Evolutionary conservation across 108 stramenopile species (phyloP), one percentile per base, ranked within the genome.

Genomic region (Skeletonema marinoi): DNA sequence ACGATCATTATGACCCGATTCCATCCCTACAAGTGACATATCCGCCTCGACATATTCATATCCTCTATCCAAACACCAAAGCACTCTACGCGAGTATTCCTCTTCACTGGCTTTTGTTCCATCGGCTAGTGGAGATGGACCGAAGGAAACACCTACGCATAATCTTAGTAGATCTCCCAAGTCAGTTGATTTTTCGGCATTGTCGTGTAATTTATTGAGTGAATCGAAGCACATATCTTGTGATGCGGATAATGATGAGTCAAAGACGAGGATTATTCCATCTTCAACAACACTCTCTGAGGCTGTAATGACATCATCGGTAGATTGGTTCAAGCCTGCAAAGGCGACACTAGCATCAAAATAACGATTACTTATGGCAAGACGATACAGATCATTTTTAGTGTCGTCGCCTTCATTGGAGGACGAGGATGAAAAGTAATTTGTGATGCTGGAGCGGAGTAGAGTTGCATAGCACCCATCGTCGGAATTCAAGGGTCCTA

Each of bases 61-160:
- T 70, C 94, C 94, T 56, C 82, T 83, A 86, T 96, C 94, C 42
- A 96, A 71, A 81, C 94, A 96, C 92, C 92, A 96, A 14, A 93
- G 63, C 7, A 95, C 84, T 25, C 94, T 82, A 63, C 88, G 68
- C 2, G 94, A 92, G 46, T 91, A 95, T 78, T 92, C 92, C 72
- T 93, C 91, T 59, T 80, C 60, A 13, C 82, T 65, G 17, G 72
- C 79, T 21, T 84, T 81, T 13, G 85, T 67, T 11, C 78, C 62
- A 70, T 88, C 82, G 29, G 77, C 46, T 7, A 74, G 74, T 32
- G 85, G 75, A n/a, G 63, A 68, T 29, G 66, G 70, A 11, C 68
- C 70, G 30, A 75, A 42, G 44, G 70, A 68, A 10, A 86, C 66
- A 6, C 89, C 89, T 3, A 95, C 88, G 74, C 94, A 95, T 9